These are phyloP conservation scores for Microstegium vimineum DNA, from an alignment of 176 grass and related monocot species.

Conservation along the genomic window DNA sequence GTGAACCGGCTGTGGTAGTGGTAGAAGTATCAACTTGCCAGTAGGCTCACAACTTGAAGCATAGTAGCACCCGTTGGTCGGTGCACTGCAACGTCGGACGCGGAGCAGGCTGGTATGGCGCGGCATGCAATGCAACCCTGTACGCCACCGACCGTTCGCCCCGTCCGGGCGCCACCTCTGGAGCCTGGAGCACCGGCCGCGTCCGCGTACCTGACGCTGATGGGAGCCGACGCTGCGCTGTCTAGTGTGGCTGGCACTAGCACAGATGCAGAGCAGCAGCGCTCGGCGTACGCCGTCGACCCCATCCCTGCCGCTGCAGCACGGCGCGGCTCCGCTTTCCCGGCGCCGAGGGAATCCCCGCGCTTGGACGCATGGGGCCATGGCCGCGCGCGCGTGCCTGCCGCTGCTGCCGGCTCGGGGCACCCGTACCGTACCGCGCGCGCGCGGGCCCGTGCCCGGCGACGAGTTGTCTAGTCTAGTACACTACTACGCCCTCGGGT, in stretches of 20 bases:
- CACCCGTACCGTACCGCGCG: conserved; percentile 2
- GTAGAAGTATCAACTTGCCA: too few relatives aligned
- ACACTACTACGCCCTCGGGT: neutral
- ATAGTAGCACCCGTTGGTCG: neutral
- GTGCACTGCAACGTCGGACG: neutral
- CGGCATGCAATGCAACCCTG: too few relatives aligned
- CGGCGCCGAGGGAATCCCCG: neutral
- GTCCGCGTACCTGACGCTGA: neutral
- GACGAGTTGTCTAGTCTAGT: conserved; percentile 26
- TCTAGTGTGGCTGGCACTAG: too few relatives aligned
- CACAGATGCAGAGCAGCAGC: neutral
- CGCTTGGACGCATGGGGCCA: neutral
- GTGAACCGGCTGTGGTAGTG: too few relatives aligned
- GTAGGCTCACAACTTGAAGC: neutral
- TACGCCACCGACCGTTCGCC: neutral
- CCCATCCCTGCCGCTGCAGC: neutral
- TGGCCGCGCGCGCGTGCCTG: neutral
- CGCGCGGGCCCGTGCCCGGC: neutral
- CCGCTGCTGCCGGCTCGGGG: neutral
- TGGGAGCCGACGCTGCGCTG: neutral
- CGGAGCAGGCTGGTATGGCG: neutral
- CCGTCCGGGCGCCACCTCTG: neutral
- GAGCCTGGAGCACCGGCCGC: neutral
- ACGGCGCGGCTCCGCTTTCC: neutral
- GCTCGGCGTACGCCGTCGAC: neutral